Evolutionary conservation across 495 filamentous ascomycete species (phyloP), one percentile per base, ranked within the genome.

Genomic region (Cladorrhinum samala): DNA sequence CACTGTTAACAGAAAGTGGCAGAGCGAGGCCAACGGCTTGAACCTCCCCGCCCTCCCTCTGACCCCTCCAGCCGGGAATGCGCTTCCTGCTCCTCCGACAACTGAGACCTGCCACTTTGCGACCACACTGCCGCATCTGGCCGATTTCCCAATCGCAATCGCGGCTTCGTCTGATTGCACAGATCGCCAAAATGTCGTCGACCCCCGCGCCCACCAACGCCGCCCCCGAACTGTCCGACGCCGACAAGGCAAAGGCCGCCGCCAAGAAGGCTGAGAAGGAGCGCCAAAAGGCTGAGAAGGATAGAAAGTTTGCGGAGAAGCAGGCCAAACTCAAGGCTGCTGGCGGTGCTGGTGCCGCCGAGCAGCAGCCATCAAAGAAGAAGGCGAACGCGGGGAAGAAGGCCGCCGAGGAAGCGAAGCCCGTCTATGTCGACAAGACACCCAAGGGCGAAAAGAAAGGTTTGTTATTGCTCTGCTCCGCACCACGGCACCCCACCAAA

Each of bases 401-500:
- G 41, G 38, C 70, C 3, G 51, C 55, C 18, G 50, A 57, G 27
- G 37, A 47, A 8, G 23, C 43, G 13, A 65, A 74, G 67, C 72
- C 19, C 46, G 63, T 21, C 58, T 79, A 48, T 68, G 77, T 13
- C 58, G 71, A 79, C 53, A 64, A 72, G 9, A 78, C 76, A 3
- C 71, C 72, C 9, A 50, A 58, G 21, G 78, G 78, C 61, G 65
- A 81, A 53, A 79, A 77, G 67, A 81, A 81, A 67, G n/a, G n/a
- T n/a, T n/a, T n/a, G n/a, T n/a, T n/a, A n/a, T n/a, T n/a, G n/a
- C n/a, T n/a, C n/a, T n/a, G n/a, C n/a, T n/a, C n/a, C n/a, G n/a
- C n/a, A n/a, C n/a, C n/a, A n/a, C n/a, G n/a, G n/a, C n/a, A n/a
- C n/a, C n/a, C n/a, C n/a, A n/a, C n/a, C n/a, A n/a, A n/a, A n/a